These are phyloP conservation scores for Gonium pectorale DNA, from an alignment of 139 green algal species.

Conservation along the genomic window DNA sequence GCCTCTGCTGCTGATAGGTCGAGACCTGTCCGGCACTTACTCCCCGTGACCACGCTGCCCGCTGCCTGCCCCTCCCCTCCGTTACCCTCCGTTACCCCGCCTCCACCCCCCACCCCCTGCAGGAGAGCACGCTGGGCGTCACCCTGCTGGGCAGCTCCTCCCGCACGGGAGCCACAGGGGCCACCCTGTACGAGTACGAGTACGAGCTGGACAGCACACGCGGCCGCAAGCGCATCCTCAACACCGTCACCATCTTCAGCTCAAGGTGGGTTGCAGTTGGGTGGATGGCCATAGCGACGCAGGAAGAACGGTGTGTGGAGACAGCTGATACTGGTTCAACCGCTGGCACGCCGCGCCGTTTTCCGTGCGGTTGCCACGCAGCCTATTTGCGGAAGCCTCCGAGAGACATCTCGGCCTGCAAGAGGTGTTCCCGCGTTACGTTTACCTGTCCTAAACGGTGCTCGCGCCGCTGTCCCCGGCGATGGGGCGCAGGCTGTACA, in stretches of 20 bases:
- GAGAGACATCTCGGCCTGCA: no score
- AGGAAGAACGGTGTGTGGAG: background rate
- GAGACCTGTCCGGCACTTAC: background rate
- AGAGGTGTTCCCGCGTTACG: no score
- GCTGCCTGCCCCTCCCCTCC: background rate
- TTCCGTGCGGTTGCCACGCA: no score
- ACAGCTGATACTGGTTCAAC: no score
- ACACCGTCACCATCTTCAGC: slow-evolving; percentile 73
- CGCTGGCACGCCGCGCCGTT: no score
- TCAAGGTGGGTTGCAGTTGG: background rate
- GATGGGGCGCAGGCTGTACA: slow-evolving; percentile 79
- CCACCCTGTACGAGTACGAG: slow-evolving; percentile 73
- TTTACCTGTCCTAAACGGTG: no score
- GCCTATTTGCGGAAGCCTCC: no score
- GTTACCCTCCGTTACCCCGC: background rate
- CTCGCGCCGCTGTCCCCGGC: no score
- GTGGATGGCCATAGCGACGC: background rate
- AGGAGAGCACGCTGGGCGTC: slow-evolving; percentile 79
- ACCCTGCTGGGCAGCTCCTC: slow-evolving; percentile 55
- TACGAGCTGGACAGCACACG: slow-evolving; percentile 87
- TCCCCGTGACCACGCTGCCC: no score
- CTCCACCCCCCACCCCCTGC: background rate
- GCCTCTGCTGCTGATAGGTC: background rate
- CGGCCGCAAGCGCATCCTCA: slow-evolving; percentile 82
- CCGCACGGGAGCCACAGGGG: slow-evolving; percentile 36